Base-by-base conservation (phyloP, 2,329 filamentous ascomycete genomes). In the Plectosphaerella cucumerina region DNA sequence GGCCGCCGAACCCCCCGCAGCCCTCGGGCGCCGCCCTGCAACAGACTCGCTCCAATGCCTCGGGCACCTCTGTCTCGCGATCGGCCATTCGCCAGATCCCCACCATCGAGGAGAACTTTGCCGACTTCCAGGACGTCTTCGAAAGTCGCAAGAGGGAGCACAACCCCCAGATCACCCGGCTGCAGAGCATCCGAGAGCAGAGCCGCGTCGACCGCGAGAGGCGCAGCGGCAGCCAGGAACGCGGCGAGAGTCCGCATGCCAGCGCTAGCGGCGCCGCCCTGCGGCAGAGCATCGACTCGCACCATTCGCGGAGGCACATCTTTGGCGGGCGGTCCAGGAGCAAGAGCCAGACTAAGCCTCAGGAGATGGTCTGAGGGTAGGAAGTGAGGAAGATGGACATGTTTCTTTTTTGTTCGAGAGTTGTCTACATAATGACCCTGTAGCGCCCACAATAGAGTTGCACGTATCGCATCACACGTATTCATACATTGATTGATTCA, bases 61-160 rank as follows among this genome's bases (percentile, higher is more conserved):
- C 39, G n/a, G 39, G 39, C 39, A 42, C 20, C 18, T 42, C 39
- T 12, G 39, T 42, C 39, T 42, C 39, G n/a, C 39, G 39, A 8
- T 42, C 53, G 26, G 54, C 56, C 14, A 48, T 52, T 5, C 58
- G 56, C 18, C 46, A 55, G 23, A 51, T 55, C 10, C 34, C 61
- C 15, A 59, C 65, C 12, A 51, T 63, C 20, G 69, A 70, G 37
- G 59, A 60, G 12, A 58, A 57, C 12, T 61, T 70, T 45, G 65
- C 65, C 35, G 65, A 78, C 56, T 74, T 73, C 64, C 66, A 72
- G 50, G 70, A 77, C 48, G 71, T 78, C 1, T 78, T 75, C 46
- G 69, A 71, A 23, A 67, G 63, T 43, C 72, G 75, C 23, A 68
- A 67, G 33, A 63, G 73, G 4, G 62, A 66, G 3, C 48, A 64